Evolutionary conservation across 2,329 filamentous ascomycete genomes (phyloP), one percentile per base, ranked within the genome.

Genomic region (Colletotrichum tofieldiae): DNA sequence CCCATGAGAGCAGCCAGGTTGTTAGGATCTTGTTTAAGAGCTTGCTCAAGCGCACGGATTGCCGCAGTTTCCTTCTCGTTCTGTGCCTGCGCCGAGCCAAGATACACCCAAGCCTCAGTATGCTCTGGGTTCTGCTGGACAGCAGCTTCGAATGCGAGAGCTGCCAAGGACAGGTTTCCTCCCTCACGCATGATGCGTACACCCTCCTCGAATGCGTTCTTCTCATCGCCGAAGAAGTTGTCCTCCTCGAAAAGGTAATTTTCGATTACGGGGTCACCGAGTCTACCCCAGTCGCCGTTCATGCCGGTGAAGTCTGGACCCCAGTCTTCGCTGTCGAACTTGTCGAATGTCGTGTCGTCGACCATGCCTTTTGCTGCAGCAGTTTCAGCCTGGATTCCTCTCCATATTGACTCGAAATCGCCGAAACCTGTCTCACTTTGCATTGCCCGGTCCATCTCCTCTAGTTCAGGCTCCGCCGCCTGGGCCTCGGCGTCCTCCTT

Each of bases 1-100:
- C 94, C 95, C 96, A 99, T 98, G 56, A 99, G 88, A 0, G 95
- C 96, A 72, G 94, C 90, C 26, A 97, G 88, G 79, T 98, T 98
- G 78, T 91, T 92, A 0, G 95, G 92, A 77, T 98, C 95, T 37
- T 96, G 87, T 82, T 95, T 96, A 75, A 98, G 85, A 0, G 96
- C 95, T 80, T 96, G 93, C 82, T 98, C 96, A 72, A 98, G 87
- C 3, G 96, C 96, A 43, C 96, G 92, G 75, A 99, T 98, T 2
- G 96, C 96, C 0, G 96, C 96, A 11, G 94, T 93, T 82, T 99
- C 96, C 85, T 99, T 99, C 83, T 99, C 96, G 82, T 99, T 99
- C 82, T 99, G 96, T 26, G 96, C 96, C 84, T 99, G 96, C 23
- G 95, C 94, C 65, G 93, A 92, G 65, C 96, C 96, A 41, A 99